Conservation (phyloP, 371 early-diverging fungal species). For the Fennellomyces sp. region DNA sequence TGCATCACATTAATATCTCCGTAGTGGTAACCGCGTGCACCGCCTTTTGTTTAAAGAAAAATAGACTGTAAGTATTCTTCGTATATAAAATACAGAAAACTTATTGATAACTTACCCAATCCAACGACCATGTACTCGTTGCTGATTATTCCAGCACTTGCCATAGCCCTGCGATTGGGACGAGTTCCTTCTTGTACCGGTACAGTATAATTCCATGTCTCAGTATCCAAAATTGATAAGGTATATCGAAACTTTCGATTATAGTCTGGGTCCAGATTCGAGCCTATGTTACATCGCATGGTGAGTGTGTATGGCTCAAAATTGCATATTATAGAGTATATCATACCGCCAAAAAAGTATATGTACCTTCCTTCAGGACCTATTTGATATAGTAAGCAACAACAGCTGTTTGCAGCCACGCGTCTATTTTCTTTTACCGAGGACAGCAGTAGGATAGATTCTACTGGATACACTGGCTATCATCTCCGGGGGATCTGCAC, state of each 20-base stretch:
- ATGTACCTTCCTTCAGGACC: conserved; percentile 15
- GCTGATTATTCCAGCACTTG: conserved; percentile 34
- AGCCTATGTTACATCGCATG: too few relatives aligned
- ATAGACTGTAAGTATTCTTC: not conserved
- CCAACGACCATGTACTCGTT: conserved; percentile 33
- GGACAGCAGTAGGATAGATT: conserved; percentile 2
- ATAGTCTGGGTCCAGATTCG: not conserved
- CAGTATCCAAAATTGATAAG: conserved; percentile 41
- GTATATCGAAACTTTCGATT: not conserved
- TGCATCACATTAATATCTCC: conserved; percentile 42
- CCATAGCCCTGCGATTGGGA: conserved; percentile 42
- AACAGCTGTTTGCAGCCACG: too few relatives aligned
- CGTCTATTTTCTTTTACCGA: conserved; percentile 3
- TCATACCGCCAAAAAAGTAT: conserved; percentile 13
- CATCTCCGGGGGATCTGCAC: not conserved
- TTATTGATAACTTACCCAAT: conserved; percentile 29
- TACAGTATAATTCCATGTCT: conserved; percentile 43
- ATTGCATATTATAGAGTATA: not conserved
- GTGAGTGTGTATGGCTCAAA: too few relatives aligned
- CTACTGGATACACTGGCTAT: not conserved
- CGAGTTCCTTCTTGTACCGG: conserved; percentile 34
- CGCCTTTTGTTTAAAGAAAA: conserved; percentile 2
- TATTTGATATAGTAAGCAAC: too few relatives aligned
- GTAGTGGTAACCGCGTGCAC: conserved; percentile 35
- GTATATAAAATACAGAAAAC: too few relatives aligned